A percentile compares a stretch with the other conserved stretches of the same genome.
These are phyloP conservation scores for Aspergillus coremiiformis DNA, from an alignment of 495 filamentous ascomycete species.

Conservation along the genomic window DNA sequence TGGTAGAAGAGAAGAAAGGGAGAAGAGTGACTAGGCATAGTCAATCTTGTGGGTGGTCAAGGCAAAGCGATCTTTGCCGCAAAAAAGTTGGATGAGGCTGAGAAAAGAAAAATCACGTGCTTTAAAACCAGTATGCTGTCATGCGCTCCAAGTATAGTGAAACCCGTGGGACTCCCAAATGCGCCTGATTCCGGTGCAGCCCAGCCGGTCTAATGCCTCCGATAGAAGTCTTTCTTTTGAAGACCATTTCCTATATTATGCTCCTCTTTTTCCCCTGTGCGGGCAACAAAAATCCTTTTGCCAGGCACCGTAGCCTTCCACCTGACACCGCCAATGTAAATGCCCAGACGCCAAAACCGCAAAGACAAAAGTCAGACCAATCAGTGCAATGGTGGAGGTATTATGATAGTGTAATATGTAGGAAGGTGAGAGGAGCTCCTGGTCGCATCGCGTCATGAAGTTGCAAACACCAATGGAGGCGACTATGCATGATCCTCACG, in stretches of 20 bases:
- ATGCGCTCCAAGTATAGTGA: constrained; percentile 24
- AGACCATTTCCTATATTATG: constrained; percentile 1
- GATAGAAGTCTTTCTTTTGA: not conserved
- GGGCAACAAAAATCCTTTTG: not conserved
- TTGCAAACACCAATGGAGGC: constrained; percentile 15
- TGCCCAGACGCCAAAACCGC: constrained; percentile 37
- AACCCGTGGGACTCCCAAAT: constrained; percentile 12
- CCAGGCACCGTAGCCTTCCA: constrained; percentile 23
- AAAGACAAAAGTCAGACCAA: constrained; percentile 23
- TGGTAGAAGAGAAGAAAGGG: constrained; percentile 6
- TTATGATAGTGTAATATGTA: constrained; percentile 13
- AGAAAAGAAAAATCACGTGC: constrained; percentile 17
- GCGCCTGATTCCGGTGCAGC: constrained; percentile 11
- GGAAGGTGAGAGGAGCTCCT: constrained; percentile 31
- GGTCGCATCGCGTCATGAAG: constrained; percentile 38
- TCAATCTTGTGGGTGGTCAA: not conserved
- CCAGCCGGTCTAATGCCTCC: constrained; percentile 14
- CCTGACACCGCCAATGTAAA: constrained; percentile 28
- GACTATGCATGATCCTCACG: constrained; percentile 42
- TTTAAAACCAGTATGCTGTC: constrained; percentile 15
- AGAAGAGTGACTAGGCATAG: not conserved
- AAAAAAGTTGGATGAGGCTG: not conserved
- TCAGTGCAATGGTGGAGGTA: constrained; percentile 9
- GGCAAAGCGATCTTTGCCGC: not conserved
- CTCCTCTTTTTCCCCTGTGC: constrained; percentile 1